A percentile compares a stretch with the other conserved stretches of the same genome.
phyloP scores from a whole-genome alignment of 1,284 basidiomycete species.

The Ustilago shanxiensis region DNA sequence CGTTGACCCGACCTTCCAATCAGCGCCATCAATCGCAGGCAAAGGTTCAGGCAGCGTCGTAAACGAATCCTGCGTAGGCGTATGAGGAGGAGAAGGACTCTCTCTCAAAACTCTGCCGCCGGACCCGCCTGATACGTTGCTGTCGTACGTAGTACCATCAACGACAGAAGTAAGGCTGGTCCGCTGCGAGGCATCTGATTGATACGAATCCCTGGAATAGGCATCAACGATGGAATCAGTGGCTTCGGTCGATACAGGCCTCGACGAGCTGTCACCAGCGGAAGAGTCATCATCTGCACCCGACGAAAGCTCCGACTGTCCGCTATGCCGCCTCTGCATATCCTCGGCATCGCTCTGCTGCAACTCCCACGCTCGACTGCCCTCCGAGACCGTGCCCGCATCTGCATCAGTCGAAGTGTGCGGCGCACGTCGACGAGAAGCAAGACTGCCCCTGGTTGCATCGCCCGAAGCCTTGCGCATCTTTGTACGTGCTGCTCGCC shows the following conservation, averaged over 20 bases:
- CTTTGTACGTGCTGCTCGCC: constrained; percentile 91
- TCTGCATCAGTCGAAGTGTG: constrained; percentile 25
- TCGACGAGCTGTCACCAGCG: constrained; percentile 43
- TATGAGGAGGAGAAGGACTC: constrained; percentile 40
- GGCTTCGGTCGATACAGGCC: constrained; percentile 55
- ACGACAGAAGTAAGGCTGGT: constrained; percentile 57
- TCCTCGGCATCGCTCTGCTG: constrained; percentile 35
- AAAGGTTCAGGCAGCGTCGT: constrained; percentile 6
- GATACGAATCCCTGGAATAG: constrained; percentile 60
- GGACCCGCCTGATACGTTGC: constrained; percentile 2
- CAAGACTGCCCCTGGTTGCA: constrained; percentile 72
- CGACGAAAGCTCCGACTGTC: constrained; percentile 52
- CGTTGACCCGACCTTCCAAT: background rate
- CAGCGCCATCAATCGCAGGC: constrained; percentile 7
- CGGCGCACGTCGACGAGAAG: constrained; percentile 36
- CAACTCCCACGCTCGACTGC: constrained; percentile 46
- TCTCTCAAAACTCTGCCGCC: constrained; percentile 6
- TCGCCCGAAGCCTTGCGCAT: constrained; percentile 91
- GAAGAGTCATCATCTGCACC: constrained; percentile 49
- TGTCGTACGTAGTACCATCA: constrained; percentile 36
- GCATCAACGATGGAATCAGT: constrained; percentile 62
- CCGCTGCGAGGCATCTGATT: constrained; percentile 57
- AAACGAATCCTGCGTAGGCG: constrained; percentile 52
- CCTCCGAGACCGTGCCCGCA: constrained; percentile 21
- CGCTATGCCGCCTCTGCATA: constrained; percentile 53